These are phyloP conservation scores for Penicillium riverlandense DNA, from an alignment of 495 filamentous ascomycete species.

Conservation along the genomic window DNA sequence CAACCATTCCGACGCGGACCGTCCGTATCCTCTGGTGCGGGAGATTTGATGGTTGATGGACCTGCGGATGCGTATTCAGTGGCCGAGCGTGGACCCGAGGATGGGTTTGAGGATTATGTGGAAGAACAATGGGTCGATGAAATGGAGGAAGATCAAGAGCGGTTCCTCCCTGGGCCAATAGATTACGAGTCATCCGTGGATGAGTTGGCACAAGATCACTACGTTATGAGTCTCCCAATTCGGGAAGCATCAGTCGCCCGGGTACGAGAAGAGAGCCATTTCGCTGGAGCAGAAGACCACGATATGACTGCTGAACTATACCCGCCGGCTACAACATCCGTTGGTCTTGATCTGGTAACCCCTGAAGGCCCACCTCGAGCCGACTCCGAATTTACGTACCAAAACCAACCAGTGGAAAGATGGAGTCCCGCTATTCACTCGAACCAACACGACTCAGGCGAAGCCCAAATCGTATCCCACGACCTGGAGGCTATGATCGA, in stretches of 20 bases:
- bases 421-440: not conserved
- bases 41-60: not conserved
- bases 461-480: not conserved
- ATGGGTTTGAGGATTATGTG: not conserved
- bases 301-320: not conserved
- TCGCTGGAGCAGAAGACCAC: not conserved
- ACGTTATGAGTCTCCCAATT: not conserved
- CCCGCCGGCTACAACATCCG: too few species aligned
- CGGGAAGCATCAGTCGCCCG: not conserved
- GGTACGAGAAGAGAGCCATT: too few species aligned
- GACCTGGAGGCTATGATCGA: not conserved
- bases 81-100: not conserved
- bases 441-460: not conserved
- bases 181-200: slow-evolving; percentile 13
- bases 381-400: not conserved
- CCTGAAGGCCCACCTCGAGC: not conserved
- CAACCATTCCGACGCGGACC: not conserved
- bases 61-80: slow-evolving; percentile 2
- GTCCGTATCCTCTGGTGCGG: not conserved
- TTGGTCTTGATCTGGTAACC: too few species aligned
- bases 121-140: slow-evolving; percentile 5
- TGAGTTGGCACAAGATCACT: slow-evolving; percentile 2
- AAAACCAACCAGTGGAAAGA: not conserved
- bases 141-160: slow-evolving; percentile 1
- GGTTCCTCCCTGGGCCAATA: not conserved